Conservation (phyloP, 306 rosid species). For the Fragaria iinumae region DNA sequence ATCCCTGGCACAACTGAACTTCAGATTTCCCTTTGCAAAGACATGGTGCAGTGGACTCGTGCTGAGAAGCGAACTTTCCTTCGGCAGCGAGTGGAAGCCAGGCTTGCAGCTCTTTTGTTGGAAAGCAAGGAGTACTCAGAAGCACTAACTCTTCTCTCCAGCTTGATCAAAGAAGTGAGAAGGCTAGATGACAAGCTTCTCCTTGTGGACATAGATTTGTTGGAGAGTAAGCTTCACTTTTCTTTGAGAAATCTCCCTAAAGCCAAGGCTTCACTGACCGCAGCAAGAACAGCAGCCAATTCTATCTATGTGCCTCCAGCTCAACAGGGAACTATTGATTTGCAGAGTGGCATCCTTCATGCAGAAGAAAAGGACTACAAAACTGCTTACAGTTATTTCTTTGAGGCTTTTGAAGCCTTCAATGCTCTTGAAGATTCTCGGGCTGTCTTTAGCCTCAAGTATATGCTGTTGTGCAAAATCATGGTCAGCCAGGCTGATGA, state of each 20-base stretch:
- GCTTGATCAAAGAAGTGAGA: constrained; percentile 91
- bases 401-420: constrained; percentile 94
- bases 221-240: constrained; percentile 93
- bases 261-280: constrained; percentile 94
- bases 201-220: constrained; percentile 89
- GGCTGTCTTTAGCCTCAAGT: constrained; percentile 90
- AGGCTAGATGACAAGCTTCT: constrained; percentile 95
- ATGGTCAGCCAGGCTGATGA: constrained; percentile 97
- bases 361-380: constrained; percentile 95
- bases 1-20: constrained; percentile 85
- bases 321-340: constrained; percentile 88
- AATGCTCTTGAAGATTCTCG: constrained; percentile 89
- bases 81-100: constrained; percentile 90
- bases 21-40: constrained; percentile 82
- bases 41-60: constrained; percentile 95
- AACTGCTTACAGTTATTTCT: constrained; percentile 86
- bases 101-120: constrained; percentile 93
- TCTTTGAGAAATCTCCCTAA: constrained; percentile 92
- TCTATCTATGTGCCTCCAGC: constrained; percentile 98
- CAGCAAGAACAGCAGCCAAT: constrained; percentile 96
- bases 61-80: constrained; percentile 87
- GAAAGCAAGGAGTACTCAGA: constrained; percentile 88
- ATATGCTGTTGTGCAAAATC: constrained; percentile 85
- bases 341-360: constrained; percentile 95
- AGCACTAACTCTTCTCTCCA: constrained; percentile 73